Base-by-base conservation (phyloP, 1,284 basidiomycete genomes). In the Sporisorium scitamineum region DNA sequence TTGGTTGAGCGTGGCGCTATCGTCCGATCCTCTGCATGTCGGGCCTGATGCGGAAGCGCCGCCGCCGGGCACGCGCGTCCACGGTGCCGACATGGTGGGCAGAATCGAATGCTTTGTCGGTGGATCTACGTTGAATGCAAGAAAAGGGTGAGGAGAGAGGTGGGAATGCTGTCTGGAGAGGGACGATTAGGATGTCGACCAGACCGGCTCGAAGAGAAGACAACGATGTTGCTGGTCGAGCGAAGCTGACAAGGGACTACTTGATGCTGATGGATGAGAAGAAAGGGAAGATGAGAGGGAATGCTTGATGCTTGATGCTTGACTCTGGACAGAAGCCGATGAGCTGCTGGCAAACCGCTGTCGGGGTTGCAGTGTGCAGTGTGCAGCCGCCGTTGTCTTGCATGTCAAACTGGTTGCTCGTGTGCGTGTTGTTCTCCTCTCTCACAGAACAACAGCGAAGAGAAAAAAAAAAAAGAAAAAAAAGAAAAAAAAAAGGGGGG, bases 11-110 rank as follows among this genome's bases (percentile, higher is more conserved):
- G 71, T 64, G 16, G 70, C 53, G 48, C 52, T 64, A 29, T 74
- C 71, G 3, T 74, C 61, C 0, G 71, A 74, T 22, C 24, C 54
- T 24, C 66, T 45, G 20, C 34, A 31, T 22, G 42, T 18, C 7
- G 13, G 51, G n/a, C 11, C 41, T 4, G 61, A 20, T 2, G 53
- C 22, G 3, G 57, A 55, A 16, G 34, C 51, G 27, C 48, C 48
- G 20, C 66, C 66, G 52, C 54, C 66, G 32, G 71, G 71, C 61
- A 69, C 70, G 45, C 71, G 66, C 7, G 62, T 55, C 71, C 71
- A 74, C 50, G 71, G 59, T 47, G 61, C 62, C 54, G 71, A 74
- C 71, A 74, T 74, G 61, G 24, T 69, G 59, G 20, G 37, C 20
- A 24, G 26, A 13, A n/a, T n/a, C n/a, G n/a, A n/a, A 18, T 26